Evolutionary conservation across 2,329 filamentous ascomycete genomes (phyloP).

Genomic region (Lizonia empirigonia): DNA sequence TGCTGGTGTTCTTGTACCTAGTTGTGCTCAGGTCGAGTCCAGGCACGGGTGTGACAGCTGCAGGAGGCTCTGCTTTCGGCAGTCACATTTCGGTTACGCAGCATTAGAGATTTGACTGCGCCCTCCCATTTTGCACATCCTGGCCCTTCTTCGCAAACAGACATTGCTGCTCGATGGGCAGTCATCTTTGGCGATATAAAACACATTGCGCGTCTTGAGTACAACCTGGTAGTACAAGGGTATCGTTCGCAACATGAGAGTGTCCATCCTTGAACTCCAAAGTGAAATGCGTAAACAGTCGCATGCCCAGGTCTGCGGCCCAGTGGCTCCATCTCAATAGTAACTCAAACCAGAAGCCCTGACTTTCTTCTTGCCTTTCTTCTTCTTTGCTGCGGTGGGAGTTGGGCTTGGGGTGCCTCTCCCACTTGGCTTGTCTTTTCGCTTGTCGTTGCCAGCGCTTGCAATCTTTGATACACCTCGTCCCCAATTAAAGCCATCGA

Average conservation of each 20-base stretch:
- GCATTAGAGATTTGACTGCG: slow-evolving; percentile 3
- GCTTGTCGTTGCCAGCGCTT: slow-evolving; percentile 11
- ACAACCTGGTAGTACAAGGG: slow-evolving; percentile 11
- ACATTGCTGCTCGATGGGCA: background rate
- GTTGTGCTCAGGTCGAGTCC: slow-evolving; percentile 16
- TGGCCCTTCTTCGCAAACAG: background rate
- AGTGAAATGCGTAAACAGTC: background rate
- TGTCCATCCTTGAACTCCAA: background rate
- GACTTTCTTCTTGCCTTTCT: slow-evolving; percentile 33
- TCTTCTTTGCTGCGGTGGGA: slow-evolving; percentile 24
- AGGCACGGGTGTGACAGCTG: slow-evolving; percentile 19
- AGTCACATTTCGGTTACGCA: slow-evolving; percentile 7
- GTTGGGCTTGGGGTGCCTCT: slow-evolving; percentile 19
- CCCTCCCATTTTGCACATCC: background rate
- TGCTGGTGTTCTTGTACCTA: slow-evolving; percentile 13
- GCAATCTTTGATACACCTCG: slow-evolving; percentile 23
- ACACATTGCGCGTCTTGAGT: background rate
- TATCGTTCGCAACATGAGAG: slow-evolving; percentile 8
- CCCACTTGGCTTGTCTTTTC: slow-evolving; percentile 19
- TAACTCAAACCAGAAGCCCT: slow-evolving; percentile 38
- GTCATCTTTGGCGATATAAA: background rate
- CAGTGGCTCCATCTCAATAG: slow-evolving; percentile 21
- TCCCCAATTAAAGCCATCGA: slow-evolving; percentile 28
- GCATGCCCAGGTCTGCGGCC: background rate
- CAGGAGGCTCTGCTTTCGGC: slow-evolving; percentile 13